phyloP scores from a whole-genome alignment of 148 eudicot species.

The Pharnaceum exiguum region DNA sequence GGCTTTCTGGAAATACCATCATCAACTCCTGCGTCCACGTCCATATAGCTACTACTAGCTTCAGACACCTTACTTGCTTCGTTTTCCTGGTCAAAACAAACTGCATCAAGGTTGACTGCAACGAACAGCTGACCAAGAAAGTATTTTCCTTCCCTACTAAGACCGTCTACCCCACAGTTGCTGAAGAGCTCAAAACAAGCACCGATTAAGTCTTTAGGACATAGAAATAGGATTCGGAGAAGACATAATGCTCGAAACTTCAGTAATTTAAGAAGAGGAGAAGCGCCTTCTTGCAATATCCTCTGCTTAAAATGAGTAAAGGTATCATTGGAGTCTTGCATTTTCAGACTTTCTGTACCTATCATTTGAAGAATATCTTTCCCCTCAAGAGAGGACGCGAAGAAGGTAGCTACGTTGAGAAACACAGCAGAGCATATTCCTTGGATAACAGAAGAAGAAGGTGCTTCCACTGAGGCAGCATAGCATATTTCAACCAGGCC shows the following conservation, averaged over 20 bases:
- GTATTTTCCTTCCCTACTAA: constrained; percentile 48
- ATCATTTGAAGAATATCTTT: constrained; percentile 69
- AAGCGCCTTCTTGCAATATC: constrained; percentile 43
- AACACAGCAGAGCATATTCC: constrained; percentile 87
- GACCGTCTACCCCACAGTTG: constrained; percentile 42
- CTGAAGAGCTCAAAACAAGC: constrained; percentile 75
- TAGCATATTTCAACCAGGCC: constrained; percentile 79
- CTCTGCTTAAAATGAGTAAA: constrained; percentile 45
- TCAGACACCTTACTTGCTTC: constrained; percentile 25
- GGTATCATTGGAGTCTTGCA: constrained; percentile 41
- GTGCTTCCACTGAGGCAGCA: constrained; percentile 59
- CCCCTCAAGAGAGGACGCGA: constrained; percentile 65
- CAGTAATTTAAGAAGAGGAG: constrained; percentile 42
- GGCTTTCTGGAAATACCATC: constrained; percentile 13
- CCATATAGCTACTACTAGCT: constrained; percentile 17
- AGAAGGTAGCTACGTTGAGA: constrained; percentile 55
- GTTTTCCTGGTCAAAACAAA: constrained; percentile 9
- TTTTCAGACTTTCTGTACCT: constrained; percentile 46
- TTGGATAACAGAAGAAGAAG: constrained; percentile 66
- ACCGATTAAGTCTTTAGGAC: constrained; percentile 64
- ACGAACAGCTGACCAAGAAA: constrained; percentile 57
- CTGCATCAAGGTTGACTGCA: constrained; percentile 32
- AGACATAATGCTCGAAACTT: constrained; percentile 63
- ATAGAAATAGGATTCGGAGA: constrained; percentile 67
- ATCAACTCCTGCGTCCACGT: constrained; percentile 15